These are phyloP conservation scores for Metschnikowia noctiluminum DNA, from an alignment of 805 yeast species.

Conservation along the genomic window DNA sequence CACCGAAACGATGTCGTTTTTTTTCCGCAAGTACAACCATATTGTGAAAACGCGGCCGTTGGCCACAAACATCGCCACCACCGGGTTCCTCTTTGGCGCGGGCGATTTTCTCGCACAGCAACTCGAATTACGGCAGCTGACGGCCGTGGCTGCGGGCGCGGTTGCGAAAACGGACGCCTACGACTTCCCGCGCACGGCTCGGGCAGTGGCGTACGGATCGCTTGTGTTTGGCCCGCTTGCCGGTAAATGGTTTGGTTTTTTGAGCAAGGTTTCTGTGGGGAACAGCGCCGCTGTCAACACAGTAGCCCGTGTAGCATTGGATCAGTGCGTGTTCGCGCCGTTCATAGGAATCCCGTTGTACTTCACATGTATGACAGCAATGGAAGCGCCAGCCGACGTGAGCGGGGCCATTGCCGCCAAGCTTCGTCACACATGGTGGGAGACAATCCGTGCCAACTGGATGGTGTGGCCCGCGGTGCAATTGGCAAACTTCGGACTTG, in stretches of 20 bases:
- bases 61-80: conserved; percentile 44
- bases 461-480: conserved; percentile 90
- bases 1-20: conserved; percentile 9
- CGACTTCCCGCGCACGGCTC: conserved; percentile 52
- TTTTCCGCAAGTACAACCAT: conserved; percentile 22
- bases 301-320: conserved; percentile 53
- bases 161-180: too few relatives aligned
- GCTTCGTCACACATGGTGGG: conserved; percentile 53
- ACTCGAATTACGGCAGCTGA: conserved; percentile 32
- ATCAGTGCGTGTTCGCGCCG: conserved; percentile 79
- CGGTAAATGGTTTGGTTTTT: conserved; percentile 60
- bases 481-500: conserved; percentile 64
- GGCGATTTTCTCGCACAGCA: conserved; percentile 77
- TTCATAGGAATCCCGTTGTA: conserved; percentile 67
- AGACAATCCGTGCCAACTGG: conserved; percentile 75
- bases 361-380: conserved; percentile 58
- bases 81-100: conserved; percentile 60
- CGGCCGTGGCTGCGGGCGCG: too few relatives aligned
- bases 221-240: conserved; percentile 74
- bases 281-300: conserved; percentile 21
- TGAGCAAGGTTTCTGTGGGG: conserved; percentile 44
- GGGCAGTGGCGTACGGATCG: conserved; percentile 72
- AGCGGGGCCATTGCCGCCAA: conserved; percentile 39
- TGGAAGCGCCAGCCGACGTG: conserved; percentile 51
- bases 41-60: conserved; percentile 36